Evolutionary conservation across 2,329 filamentous ascomycete genomes (phyloP).

Genomic region (Exophiala aquamarina): DNA sequence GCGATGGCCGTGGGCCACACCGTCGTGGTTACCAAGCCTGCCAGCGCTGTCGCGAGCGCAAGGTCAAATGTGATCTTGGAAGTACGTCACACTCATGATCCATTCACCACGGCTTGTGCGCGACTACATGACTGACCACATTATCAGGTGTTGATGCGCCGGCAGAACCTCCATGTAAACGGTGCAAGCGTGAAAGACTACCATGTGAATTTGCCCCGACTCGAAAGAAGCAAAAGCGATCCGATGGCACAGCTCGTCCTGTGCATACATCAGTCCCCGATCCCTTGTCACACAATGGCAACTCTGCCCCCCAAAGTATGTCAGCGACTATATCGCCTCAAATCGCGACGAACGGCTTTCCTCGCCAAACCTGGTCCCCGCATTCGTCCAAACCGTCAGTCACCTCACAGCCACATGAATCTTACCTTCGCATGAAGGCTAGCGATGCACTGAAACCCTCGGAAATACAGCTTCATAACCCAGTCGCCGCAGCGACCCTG

Average conservation of each 20-base stretch:
- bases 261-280: slow-evolving; percentile 6
- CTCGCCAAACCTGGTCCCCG: slow-evolving; percentile 15
- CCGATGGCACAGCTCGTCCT: slow-evolving; percentile 20
- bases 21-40: slow-evolving; percentile 51
- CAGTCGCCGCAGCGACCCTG: slow-evolving; percentile 20
- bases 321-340: slow-evolving; percentile 8
- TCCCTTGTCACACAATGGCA: slow-evolving; percentile 4
- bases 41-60: slow-evolving; percentile 49
- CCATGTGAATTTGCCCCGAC: slow-evolving; percentile 97
- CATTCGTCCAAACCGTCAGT: slow-evolving; percentile 6
- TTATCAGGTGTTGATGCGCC: slow-evolving; percentile 75
- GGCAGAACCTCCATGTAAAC: slow-evolving; percentile 87
- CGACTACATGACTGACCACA: slow-evolving; percentile 16
- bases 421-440: not conserved
- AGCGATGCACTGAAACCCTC: not conserved
- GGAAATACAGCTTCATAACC: slow-evolving; percentile 20
- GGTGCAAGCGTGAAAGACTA: slow-evolving; percentile 92
- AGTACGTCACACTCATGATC: slow-evolving; percentile 34
- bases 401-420: slow-evolving; percentile 20
- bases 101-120: slow-evolving; percentile 12
- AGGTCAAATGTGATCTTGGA: slow-evolving; percentile 50
- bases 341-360: slow-evolving; percentile 5
- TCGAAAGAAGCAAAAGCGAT: slow-evolving; percentile 79
- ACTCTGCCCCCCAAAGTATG: slow-evolving; percentile 2
- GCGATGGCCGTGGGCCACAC: slow-evolving; percentile 29